Conservation (phyloP, 768 basidiomycete genomes). For the Serendipita vermifera region DNA sequence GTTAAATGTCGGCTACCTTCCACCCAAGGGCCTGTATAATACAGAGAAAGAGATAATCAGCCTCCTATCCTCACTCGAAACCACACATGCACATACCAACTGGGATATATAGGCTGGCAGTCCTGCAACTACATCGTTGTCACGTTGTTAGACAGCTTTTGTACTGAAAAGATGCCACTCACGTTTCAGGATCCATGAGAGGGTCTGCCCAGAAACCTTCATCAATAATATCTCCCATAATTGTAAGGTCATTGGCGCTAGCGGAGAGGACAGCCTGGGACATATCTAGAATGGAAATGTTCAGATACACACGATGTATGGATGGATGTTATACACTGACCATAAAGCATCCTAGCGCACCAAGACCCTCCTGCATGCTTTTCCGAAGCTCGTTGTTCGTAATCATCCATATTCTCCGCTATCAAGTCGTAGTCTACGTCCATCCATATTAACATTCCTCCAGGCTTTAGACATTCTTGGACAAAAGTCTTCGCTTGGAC, state of each 20-base stretch:
- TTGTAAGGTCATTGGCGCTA: background rate
- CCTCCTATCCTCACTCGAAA: background rate
- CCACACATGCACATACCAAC: background rate
- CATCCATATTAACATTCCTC: constrained; percentile 3
- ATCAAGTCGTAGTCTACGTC: constrained; percentile 1
- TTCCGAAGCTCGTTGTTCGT: background rate
- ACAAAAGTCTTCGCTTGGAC: background rate
- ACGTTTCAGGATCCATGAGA: background rate
- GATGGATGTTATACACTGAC: too few species aligned
- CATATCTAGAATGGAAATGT: background rate
- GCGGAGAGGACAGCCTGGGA: background rate
- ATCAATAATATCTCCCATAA: background rate
- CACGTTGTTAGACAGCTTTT: background rate
- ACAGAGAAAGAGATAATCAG: background rate
- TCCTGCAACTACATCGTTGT: background rate
- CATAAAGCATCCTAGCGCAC: background rate
- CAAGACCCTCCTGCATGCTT: background rate
- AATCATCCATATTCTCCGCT: background rate
- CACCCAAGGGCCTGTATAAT: background rate
- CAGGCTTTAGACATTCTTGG: background rate
- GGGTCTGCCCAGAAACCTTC: background rate
- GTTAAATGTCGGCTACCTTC: too few species aligned
- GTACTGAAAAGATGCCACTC: background rate
- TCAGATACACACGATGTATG: background rate
- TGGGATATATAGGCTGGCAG: background rate